A percentile compares a stretch with the other conserved stretches of the same genome.
phyloP scores from a whole-genome alignment of 2,329 filamentous ascomycete species.

The Thelonectria blattea region DNA sequence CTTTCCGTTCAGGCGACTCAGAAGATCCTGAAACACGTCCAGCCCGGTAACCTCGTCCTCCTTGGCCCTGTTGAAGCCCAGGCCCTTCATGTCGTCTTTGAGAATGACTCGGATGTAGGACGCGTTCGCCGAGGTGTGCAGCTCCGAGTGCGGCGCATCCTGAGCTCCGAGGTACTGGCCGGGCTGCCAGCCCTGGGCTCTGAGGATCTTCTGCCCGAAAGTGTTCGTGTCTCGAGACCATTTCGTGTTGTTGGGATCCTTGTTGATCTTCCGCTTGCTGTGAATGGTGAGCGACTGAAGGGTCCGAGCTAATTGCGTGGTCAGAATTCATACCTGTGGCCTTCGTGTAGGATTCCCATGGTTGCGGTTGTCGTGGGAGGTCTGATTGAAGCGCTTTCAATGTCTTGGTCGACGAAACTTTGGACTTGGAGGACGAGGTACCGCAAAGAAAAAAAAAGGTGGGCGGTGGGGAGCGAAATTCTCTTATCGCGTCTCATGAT shows the following conservation, averaged over 20 bases:
- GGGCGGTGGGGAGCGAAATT: conserved; percentile 38
- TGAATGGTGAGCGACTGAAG: conserved; percentile 19
- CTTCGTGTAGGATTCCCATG: conserved; percentile 47
- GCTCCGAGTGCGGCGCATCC: conserved; percentile 74
- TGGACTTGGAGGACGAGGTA: conserved; percentile 20
- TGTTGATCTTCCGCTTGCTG: conserved; percentile 71
- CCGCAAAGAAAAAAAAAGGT: conserved; percentile 39
- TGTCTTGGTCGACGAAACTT: conserved; percentile 6
- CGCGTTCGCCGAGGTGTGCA: conserved; percentile 80
- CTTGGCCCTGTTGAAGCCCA: conserved; percentile 80
- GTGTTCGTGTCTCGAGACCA: conserved; percentile 84
- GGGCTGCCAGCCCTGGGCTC: conserved; percentile 87
- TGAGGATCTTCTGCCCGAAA: conserved; percentile 90
- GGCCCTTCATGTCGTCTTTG: conserved; percentile 89
- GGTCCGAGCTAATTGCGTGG: neutral
- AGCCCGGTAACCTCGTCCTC: conserved; percentile 84
- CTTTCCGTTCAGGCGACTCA: conserved; percentile 90
- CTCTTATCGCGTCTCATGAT: conserved; percentile 39
- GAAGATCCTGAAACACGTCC: conserved; percentile 82
- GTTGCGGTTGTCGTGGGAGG: conserved; percentile 23
- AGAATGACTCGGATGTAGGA: conserved; percentile 84
- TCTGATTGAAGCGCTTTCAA: conserved; percentile 12
- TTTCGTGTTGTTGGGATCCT: conserved; percentile 94
- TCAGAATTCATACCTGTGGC: conserved; percentile 39
- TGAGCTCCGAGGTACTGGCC: conserved; percentile 82